Base-by-base conservation (phyloP, 2,329 filamentous ascomycete genomes). In the Beauveria asiatica region DNA sequence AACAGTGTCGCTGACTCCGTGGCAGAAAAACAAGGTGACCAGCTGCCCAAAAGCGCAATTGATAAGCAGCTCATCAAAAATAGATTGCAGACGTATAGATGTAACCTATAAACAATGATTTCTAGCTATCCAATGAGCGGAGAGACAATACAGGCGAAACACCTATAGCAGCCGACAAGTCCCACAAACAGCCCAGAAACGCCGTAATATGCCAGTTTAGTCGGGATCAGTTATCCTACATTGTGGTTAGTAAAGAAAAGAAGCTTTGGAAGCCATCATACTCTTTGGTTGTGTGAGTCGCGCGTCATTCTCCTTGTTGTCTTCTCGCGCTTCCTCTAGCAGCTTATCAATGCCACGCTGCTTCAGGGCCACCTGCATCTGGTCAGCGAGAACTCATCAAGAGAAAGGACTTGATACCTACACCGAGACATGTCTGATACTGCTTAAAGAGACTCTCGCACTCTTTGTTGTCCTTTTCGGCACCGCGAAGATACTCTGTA, bases 291-390 rank as follows among this genome's bases (percentile, higher is more conserved):
- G 72, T 60, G 78, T 70, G 21, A 77, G 68, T 44, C 73, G 73
- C 11, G 84, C 78, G 71, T 97, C 93, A 64, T 90, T 94, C 66
- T 97, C 94, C 68, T 86, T 90, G 68, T 90, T 92, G 69, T 92
- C 90, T 66, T 94, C 91, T 62, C 92, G 82, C 19, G 93, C 93
- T 68, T 97, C 94, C 8, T 92, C 90, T 11, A 99, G 78, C 80
- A 97, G 89, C 68, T 88, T 90, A 73, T 97, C 92, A 70, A 99
- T 96, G 61, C 94, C 94, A 68, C 89, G 84, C 60, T 91, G 86
- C 74, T 94, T 95, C 54, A 99, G 79, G 3, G 88, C 92, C 76
- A 85, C 87, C 92, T 97, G 53, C 51, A 27, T 27, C 52, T 30
- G 17, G 19, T 48, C 41, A 62, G 46, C 50, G n/a, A 17, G 21